Evolutionary conservation across 208 protist species (phyloP).

Genomic region (Wallacemonas sp.): DNA sequence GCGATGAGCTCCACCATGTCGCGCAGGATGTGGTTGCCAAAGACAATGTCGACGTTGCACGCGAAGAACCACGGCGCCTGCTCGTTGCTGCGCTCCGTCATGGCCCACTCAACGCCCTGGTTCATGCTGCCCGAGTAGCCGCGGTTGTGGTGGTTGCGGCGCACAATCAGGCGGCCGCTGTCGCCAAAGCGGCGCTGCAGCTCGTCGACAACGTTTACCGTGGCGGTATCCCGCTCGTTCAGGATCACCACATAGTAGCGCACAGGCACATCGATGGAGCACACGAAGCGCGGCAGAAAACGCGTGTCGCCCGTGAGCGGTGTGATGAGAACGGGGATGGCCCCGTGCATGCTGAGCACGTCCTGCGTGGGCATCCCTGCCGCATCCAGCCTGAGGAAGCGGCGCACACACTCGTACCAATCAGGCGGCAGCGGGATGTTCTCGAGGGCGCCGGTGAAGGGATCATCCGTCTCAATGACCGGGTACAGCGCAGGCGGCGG

Average conservation of each 20-base stretch:
- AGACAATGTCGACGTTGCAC: slow-evolving; percentile 40
- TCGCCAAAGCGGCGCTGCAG: slow-evolving; percentile 37
- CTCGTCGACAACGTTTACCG: slow-evolving; percentile 20
- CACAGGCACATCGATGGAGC: slow-evolving; percentile 20
- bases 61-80: slow-evolving; percentile 45
- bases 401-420: slow-evolving; percentile 33
- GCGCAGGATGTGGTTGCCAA: slow-evolving; percentile 31
- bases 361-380: slow-evolving; percentile 8
- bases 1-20: slow-evolving; percentile 31
- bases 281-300: slow-evolving; percentile 31
- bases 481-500: neutral
- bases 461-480: neutral
- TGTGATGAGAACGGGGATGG: slow-evolving; percentile 46
- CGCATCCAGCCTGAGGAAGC: slow-evolving; percentile 25
- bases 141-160: slow-evolving; percentile 26
- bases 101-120: slow-evolving; percentile 35
- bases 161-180: slow-evolving; percentile 44
- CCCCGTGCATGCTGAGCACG: slow-evolving; percentile 25
- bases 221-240: slow-evolving; percentile 2
- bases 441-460: neutral
- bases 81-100: slow-evolving; percentile 27
- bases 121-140: slow-evolving; percentile 38
- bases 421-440: slow-evolving; percentile 9
- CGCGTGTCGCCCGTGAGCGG: slow-evolving; percentile 39
- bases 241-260: slow-evolving; percentile 16